Percentiles rank a stretch among this genome's conserved stretches.
Conservation (phyloP, 208 protist genomes). For the Porcisia hertigi region DNA sequence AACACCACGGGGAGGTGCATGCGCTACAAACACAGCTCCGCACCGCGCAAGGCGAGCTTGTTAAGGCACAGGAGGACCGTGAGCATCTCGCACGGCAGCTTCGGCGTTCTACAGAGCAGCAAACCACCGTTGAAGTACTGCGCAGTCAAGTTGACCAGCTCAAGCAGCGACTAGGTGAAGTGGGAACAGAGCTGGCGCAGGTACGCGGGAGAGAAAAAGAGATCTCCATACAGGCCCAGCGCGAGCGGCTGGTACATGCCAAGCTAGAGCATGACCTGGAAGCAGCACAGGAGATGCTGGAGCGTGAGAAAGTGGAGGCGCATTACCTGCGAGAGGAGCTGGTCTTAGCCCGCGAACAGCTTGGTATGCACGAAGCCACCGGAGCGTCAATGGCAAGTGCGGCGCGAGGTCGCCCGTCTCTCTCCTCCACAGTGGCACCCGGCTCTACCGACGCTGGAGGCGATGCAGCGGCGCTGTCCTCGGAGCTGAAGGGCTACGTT, state of each 20-base stretch:
- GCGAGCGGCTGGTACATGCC: constrained; percentile 36
- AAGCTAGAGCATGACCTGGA: constrained; percentile 39
- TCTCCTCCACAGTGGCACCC: neutral
- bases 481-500: constrained; percentile 69
- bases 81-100: constrained; percentile 45
- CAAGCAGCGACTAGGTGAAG: constrained; percentile 59
- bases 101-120: constrained; percentile 36
- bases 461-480: constrained; percentile 29
- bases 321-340: constrained; percentile 50
- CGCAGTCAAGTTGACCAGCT: constrained; percentile 54
- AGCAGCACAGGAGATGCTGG: constrained; percentile 22
- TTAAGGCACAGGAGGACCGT: constrained; percentile 34
- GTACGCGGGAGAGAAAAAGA: constrained; percentile 48
- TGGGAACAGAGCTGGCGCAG: constrained; percentile 53
- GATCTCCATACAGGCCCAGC: constrained; percentile 37
- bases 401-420: neutral
- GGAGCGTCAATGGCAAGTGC: neutral
- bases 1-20: constrained; percentile 41
- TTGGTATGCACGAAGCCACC: constrained; percentile 41
- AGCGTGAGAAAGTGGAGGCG: constrained; percentile 30
- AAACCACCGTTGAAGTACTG: constrained; percentile 50
- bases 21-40: constrained; percentile 49
- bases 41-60: constrained; percentile 31
- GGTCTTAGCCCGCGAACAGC: constrained; percentile 33
- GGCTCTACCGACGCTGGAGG: constrained; percentile 3